Conservation (phyloP, 164 flowering plant species). For the Piper longum region DNA sequence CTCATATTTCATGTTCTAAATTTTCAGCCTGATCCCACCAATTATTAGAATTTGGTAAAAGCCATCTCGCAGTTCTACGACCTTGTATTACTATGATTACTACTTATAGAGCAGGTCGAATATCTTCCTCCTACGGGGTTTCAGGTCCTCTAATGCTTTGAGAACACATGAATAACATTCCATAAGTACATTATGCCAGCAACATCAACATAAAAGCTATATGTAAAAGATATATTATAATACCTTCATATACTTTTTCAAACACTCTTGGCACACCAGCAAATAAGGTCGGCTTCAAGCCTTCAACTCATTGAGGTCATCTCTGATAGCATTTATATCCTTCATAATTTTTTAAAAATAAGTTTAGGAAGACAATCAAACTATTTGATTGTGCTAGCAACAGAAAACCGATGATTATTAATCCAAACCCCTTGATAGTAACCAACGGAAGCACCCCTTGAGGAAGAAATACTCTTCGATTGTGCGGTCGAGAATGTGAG, state of each 20-base stretch:
- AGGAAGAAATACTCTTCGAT: constrained; percentile 79
- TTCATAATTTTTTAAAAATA: constrained; percentile 13
- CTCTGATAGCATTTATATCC: constrained; percentile 61
- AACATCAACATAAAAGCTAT: too few relatives aligned
- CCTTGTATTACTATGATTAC: background rate
- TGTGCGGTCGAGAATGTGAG: background rate
- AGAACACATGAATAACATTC: constrained; percentile 36
- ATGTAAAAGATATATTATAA: constrained; percentile 4
- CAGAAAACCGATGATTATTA: background rate
- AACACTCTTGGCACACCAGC: constrained; percentile 93
- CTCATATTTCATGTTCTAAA: too few relatives aligned
- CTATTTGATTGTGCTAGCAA: background rate
- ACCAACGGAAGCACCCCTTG: constrained; percentile 90
- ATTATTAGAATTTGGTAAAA: too few relatives aligned
- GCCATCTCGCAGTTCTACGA: too few relatives aligned
- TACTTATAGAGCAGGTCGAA: too few relatives aligned
- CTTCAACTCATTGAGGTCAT: constrained; percentile 79
- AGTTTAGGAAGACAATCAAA: background rate
- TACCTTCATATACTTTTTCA: constrained; percentile 83
- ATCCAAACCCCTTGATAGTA: constrained; percentile 81
- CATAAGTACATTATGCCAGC: background rate
- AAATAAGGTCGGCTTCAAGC: constrained; percentile 79
- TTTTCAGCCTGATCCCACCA: background rate
- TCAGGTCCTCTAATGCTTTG: constrained; percentile 52
- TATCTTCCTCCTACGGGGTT: constrained; percentile 57